These are phyloP conservation scores for Podila minutissima DNA, from an alignment of 192 early-diverging fungal genomes.

Conservation along the genomic window DNA sequence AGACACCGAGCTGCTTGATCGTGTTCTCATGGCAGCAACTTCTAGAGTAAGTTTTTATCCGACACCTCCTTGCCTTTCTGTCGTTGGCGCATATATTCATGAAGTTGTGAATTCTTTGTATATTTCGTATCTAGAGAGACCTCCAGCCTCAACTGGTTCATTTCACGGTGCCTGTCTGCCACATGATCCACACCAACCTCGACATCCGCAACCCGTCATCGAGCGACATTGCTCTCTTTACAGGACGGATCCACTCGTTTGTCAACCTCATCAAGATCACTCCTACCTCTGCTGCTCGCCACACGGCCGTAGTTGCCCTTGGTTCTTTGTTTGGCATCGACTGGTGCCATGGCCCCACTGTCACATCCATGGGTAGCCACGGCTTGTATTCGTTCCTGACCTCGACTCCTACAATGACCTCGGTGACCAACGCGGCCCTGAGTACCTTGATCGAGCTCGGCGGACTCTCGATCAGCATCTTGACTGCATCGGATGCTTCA, in stretches of 20 bases:
- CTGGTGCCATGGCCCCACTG: slow-evolving; percentile 29
- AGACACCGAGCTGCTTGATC: slow-evolving; percentile 31
- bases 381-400: slow-evolving; percentile 43
- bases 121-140: slow-evolving; percentile 14
- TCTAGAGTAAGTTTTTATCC: slow-evolving; percentile 12
- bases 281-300: slow-evolving; percentile 43
- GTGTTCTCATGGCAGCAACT: slow-evolving; percentile 18
- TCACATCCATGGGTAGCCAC: slow-evolving; percentile 27
- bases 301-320: slow-evolving; percentile 39
- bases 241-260: slow-evolving; percentile 41
- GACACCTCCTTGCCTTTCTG: background rate
- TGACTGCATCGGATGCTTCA: background rate
- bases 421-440: slow-evolving; percentile 32
- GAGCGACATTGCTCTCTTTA: slow-evolving; percentile 39
- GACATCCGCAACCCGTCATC: slow-evolving; percentile 39
- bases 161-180: slow-evolving; percentile 47
- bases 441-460: slow-evolving; percentile 34
- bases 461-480: slow-evolving; percentile 30
- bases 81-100: background rate
- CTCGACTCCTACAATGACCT: slow-evolving; percentile 11
- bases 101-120: background rate
- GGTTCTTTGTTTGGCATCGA: slow-evolving; percentile 37
- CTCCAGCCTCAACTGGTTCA: slow-evolving; percentile 38
- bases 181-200: slow-evolving; percentile 46
- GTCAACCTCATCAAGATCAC: slow-evolving; percentile 46